Conservation (phyloP, 2,329 filamentous ascomycete species). For the Aspergillus calidoustus region DNA sequence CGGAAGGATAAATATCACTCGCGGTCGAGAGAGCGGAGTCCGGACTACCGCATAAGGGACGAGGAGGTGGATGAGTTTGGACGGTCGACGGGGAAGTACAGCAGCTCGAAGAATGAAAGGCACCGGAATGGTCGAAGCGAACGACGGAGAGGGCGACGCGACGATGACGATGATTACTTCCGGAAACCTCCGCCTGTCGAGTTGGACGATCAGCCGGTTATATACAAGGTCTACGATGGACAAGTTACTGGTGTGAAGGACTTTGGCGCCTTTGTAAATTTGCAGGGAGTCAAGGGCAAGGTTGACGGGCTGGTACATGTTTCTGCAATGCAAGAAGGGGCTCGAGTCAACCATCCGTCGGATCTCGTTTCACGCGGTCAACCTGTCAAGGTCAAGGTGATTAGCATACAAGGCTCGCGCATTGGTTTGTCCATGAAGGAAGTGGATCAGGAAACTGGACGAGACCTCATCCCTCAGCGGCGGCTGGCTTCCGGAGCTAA, state of each 20-base stretch:
- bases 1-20: constrained; percentile 51
- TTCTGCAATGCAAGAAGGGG: constrained; percentile 82
- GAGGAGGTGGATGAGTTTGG: constrained; percentile 65
- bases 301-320: constrained; percentile 94
- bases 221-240: constrained; percentile 89
- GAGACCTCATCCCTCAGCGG: constrained; percentile 77
- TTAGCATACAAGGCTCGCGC: constrained; percentile 78
- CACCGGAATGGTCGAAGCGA: constrained; percentile 52
- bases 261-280: constrained; percentile 92
- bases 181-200: constrained; percentile 70
- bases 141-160: constrained; percentile 40
- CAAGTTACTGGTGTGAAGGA: constrained; percentile 91
- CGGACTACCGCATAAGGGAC: constrained; percentile 47
- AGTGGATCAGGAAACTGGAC: constrained; percentile 86
- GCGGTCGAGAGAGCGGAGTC: constrained; percentile 57
- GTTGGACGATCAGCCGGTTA: constrained; percentile 77
- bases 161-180: constrained; percentile 62
- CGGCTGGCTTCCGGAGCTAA: constrained; percentile 89
- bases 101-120: constrained; percentile 41
- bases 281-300: constrained; percentile 84
- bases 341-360: constrained; percentile 87
- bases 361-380: constrained; percentile 83
- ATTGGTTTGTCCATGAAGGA: constrained; percentile 97
- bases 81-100: constrained; percentile 48
- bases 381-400: constrained; percentile 87